phyloP scores from a whole-genome alignment of 2,329 filamentous ascomycete species.

The Ophiocordyceps australis region DNA sequence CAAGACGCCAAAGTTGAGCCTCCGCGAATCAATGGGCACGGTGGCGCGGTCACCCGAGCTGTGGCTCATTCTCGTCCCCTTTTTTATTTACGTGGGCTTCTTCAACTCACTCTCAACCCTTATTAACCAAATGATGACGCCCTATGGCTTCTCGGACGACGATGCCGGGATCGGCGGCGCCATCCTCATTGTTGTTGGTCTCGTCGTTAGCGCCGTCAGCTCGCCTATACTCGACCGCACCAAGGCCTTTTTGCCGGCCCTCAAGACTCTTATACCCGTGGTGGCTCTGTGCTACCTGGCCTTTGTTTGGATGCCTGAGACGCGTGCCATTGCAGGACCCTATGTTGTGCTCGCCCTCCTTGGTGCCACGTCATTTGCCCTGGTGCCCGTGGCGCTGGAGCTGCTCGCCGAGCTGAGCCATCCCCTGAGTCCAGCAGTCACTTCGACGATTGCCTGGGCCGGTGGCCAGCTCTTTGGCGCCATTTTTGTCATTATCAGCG shows the following conservation, averaged over 20 bases:
- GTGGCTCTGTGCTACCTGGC: constrained; percentile 55
- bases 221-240: constrained; percentile 74
- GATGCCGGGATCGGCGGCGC: constrained; percentile 82
- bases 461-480: constrained; percentile 75
- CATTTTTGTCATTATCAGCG: constrained; percentile 67
- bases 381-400: constrained; percentile 75
- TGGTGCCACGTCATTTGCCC: constrained; percentile 61
- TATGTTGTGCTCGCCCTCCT: constrained; percentile 61
- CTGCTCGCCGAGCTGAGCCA: constrained; percentile 76
- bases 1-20: constrained; percentile 32
- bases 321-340: constrained; percentile 43
- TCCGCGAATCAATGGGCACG: constrained; percentile 31
- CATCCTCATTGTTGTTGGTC: constrained; percentile 73
- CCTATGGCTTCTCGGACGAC: constrained; percentile 69
- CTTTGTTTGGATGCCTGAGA: constrained; percentile 60
- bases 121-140: constrained; percentile 75
- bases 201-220: constrained; percentile 56
- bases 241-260: constrained; percentile 56
- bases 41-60: constrained; percentile 47
- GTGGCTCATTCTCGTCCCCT: constrained; percentile 69
- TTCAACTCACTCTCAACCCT: constrained; percentile 87
- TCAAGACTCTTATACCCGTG: constrained; percentile 59
- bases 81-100: constrained; percentile 68
- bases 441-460: constrained; percentile 68
- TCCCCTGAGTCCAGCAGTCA: constrained; percentile 73